Evolutionary conservation across 2,329 filamentous ascomycete species (phyloP).

Genomic region (Cladosporium halotolerans): DNA sequence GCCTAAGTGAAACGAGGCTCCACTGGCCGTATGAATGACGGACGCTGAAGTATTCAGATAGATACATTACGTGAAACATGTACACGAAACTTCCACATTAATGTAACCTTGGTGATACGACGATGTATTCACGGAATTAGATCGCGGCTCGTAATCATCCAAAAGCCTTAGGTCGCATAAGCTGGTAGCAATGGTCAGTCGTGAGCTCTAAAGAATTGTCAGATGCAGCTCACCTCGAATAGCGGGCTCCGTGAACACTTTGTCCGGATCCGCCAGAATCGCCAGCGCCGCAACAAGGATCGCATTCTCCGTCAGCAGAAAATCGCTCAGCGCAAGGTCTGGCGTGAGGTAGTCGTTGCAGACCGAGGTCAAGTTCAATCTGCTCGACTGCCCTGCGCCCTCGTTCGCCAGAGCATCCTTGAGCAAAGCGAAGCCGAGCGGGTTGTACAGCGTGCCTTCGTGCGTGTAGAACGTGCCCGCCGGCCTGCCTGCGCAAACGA

Average conservation of each 20-base stretch:
- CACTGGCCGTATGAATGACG: no score
- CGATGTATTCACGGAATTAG: no score
- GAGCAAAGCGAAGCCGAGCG: slow-evolving; percentile 39
- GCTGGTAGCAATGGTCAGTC: no score
- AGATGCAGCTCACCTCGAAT: slow-evolving; percentile 22
- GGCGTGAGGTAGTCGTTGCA: slow-evolving; percentile 36
- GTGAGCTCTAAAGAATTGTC: no score
- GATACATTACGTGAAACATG: no score
- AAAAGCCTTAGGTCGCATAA: no score
- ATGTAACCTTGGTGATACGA: no score
- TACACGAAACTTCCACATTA: no score
- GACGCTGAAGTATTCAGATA: no score
- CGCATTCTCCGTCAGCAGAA: slow-evolving; percentile 41
- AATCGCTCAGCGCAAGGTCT: slow-evolving; percentile 38
- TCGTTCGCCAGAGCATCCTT: slow-evolving; percentile 45
- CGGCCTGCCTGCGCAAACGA: slow-evolving; percentile 34
- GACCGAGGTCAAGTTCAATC: slow-evolving; percentile 36
- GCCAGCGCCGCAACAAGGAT: slow-evolving; percentile 36
- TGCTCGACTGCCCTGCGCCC: slow-evolving; percentile 37
- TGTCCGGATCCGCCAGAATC: slow-evolving; percentile 30
- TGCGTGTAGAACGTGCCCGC: slow-evolving; percentile 46
- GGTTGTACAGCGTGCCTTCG: slow-evolving; percentile 46
- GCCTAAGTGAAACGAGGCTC: background rate
- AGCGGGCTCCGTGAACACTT: slow-evolving; percentile 35
- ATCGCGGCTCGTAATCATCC: no score